Evolutionary conservation across 495 filamentous ascomycete species (phyloP), one percentile per base, ranked within the genome.

Genomic region (Clohesyomyces aquaticus): DNA sequence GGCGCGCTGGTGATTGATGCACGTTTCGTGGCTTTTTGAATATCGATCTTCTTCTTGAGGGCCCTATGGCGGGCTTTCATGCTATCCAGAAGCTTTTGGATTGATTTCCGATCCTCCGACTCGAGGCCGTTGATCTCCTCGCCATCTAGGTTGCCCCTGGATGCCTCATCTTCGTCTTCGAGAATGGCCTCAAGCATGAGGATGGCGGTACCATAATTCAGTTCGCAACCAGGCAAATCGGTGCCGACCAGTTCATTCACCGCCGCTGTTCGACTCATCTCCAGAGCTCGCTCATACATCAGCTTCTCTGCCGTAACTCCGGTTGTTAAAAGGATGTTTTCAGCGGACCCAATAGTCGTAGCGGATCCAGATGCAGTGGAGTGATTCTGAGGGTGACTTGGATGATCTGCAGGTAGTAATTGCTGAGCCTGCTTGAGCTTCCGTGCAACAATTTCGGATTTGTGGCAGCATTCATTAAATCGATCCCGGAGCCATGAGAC

Each of bases 211-310:
- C 89, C 78, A 70, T 98, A 98, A 22, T 88, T 88, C n/a, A 96
- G 85, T 71, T 98, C 93, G 61, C 93, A 96, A 19, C 91, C 93
- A 1, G 77, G 75, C 1, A 98, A 80, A 78, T 98, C 93, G 59
- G 95, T 90, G 51, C 90, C 88, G 9, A 93, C 90, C 54, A 98
- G 87, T 76, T 98, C 94, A 68, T 93, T 96, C 71, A 98, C 93
- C 2, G 94, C 94, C 4, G 94, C 92, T 1, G 90, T 83, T 38
- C 91, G 86, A 67, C 91, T 96, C 94, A 98, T 96, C 74, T 98
- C 94, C 22, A 96, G 76, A 2, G 94, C 94, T 14, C 94, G 90
- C 65, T 98, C 95, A 68, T 96, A 98, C 95, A 98, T 98, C 49
- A 98, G 76, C 75, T 91, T 96, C 77, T 97, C 94, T 0, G 94